Base-by-base conservation (phyloP, 2,329 filamentous ascomycete species). In the Colletotrichum orchidophilum region DNA sequence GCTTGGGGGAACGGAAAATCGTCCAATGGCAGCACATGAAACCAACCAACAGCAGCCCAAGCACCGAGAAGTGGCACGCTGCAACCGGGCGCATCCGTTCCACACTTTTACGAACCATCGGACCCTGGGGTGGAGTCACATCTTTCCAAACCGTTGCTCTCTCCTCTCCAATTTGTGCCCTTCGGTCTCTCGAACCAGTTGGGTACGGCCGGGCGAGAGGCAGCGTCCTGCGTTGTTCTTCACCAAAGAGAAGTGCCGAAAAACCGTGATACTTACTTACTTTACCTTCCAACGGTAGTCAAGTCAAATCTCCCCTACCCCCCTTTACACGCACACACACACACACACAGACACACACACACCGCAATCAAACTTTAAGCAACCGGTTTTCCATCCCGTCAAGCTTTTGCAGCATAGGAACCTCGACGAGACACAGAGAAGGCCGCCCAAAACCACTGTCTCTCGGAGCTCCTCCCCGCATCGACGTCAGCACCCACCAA, bases 21-120 rank as follows among this genome's bases (percentile, higher is more conserved):
- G 27, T 50, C 59, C 21, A 26, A 50, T 24, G 35, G 39, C 39
- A 46, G n/a, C n/a, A 49, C 62, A 58, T 58, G 62, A 64, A 64
- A 64, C 52, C n/a, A 24, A n/a, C n/a, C n/a, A 18, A 4, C 35
- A 57, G 27, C 27, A 27, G 35, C 39, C 62, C 26, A 39, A 64
- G 52, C 62, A n/a, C 26, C 12, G 6, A 31, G 24, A 11, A 42
- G 7, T 55, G 52, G 39, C 52, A 33, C 27, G 27, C 35, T 26
- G 31, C 15, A 53, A 31, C 62, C 52, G 50, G 52, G 27, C 33
- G 26, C 9, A n/a, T 55, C 26, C 24, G 33, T 26, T 46, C 24
- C 5, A 5, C 24, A 26, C 35, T 2, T 59, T 9, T 8, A n/a
- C n/a, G 27, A 50, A 24, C 42, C 27, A 26, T 31, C 31, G 12